phyloP scores from a whole-genome alignment of 2,329 filamentous ascomycete genomes.

The Didymella arachidicola region DNA sequence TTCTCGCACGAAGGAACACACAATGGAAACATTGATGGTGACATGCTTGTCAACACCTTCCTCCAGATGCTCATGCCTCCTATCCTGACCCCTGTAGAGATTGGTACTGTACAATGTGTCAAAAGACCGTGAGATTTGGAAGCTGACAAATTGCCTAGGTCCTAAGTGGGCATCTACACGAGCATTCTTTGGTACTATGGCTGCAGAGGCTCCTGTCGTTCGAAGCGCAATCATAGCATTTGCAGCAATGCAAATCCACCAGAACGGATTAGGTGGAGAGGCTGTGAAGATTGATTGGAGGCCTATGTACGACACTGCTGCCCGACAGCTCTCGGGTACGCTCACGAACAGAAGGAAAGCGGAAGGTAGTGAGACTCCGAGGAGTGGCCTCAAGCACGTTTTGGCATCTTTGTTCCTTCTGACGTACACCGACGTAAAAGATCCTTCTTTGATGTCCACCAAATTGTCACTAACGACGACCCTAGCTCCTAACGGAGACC shows the following conservation, averaged over 20 bases:
- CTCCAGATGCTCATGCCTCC: slow-evolving; percentile 59
- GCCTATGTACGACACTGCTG: slow-evolving; percentile 43
- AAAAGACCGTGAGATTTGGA: neutral
- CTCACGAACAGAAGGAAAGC: slow-evolving; percentile 27
- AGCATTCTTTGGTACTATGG: slow-evolving; percentile 59
- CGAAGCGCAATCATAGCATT: slow-evolving; percentile 61
- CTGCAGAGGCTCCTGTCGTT: slow-evolving; percentile 58
- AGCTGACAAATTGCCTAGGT: slow-evolving; percentile 3
- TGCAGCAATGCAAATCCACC: slow-evolving; percentile 55
- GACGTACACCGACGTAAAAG: slow-evolving; percentile 60
- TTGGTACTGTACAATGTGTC: slow-evolving; percentile 38
- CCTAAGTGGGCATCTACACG: slow-evolving; percentile 62
- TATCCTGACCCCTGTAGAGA: slow-evolving; percentile 63
- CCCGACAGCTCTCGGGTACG: slow-evolving; percentile 35
- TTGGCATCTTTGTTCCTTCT: slow-evolving; percentile 63
- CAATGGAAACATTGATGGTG: slow-evolving; percentile 40
- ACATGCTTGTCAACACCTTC: slow-evolving; percentile 59
- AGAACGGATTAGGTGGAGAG: slow-evolving; percentile 46
- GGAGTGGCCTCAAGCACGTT: slow-evolving; percentile 50
- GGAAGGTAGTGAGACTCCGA: slow-evolving; percentile 23
- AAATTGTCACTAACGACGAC: slow-evolving; percentile 29
- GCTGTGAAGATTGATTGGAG: slow-evolving; percentile 43
- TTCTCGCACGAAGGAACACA: slow-evolving; percentile 39
- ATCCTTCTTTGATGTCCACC: neutral
- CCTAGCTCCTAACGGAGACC: slow-evolving; percentile 38